Evolutionary conservation across 2,329 filamentous ascomycete species (phyloP), one percentile per base, ranked within the genome.

Genomic region (Xylaria sp.): DNA sequence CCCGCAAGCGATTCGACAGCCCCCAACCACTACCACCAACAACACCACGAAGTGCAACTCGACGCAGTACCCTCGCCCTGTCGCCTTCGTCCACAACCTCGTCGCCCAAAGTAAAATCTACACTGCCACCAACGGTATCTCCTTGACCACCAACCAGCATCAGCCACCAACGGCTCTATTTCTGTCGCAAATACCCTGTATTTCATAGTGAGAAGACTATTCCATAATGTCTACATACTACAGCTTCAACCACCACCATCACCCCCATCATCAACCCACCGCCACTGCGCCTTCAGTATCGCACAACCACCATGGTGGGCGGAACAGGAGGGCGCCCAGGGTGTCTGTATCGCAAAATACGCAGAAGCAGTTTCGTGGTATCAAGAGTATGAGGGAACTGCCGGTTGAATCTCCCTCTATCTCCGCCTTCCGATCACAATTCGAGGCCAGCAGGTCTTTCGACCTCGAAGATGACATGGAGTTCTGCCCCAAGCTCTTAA

Each of bases 401-500:
- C 90, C 90, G 5, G 53, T 70, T 75, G 94, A 97, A 81, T 86
- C 91, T n/a, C 89, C 89, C 21, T 88, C 90, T 59, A 85, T 97
- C 68, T 87, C 88, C 69, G 89, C 90, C 71, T 98, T 97, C 84
- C 92, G 95, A 75, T 89, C 89, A 74, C 91, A 94, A 78, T 97
- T 97, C 75, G 94, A 98, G 83, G 92, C 93, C 72, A 93, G 93
- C 68, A 90, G 94, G 68, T 97, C 94, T 9, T 98, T 98, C 78
- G 95, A 98, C 75, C 87, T 98, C 70, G 95, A 98, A 78, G 95
- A 98, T 79, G 95, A 98, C 80, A 87, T 97, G 83, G 92, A 97
- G 81, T 98, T 98, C 82, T 98, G 94, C 82, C 95, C 95, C 71
- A 90, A 91, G 79, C 88, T 98, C 75, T 85, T 98, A 84, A 97